Percentiles rank a stretch among this genome's conserved stretches.
Conservation (phyloP, 2,329 filamentous ascomycete genomes). For the Colletotrichum australisinense region DNA sequence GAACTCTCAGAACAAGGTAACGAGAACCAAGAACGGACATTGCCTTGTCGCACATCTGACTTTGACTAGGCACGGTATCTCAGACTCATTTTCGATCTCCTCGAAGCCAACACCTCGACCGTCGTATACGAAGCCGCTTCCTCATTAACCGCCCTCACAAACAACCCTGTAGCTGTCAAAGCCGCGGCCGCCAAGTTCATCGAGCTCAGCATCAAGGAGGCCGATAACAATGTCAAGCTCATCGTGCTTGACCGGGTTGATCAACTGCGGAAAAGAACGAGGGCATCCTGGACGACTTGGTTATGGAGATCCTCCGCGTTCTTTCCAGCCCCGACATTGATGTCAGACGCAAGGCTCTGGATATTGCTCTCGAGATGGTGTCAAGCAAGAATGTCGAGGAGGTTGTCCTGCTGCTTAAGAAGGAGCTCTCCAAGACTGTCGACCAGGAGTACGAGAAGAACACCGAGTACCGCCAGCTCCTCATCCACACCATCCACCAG, state of each 20-base stretch:
- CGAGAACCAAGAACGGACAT: slow-evolving; percentile 36
- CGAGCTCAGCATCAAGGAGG: slow-evolving; percentile 95
- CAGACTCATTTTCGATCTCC: slow-evolving; percentile 93
- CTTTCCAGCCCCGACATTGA: slow-evolving; percentile 96
- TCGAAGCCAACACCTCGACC: slow-evolving; percentile 92
- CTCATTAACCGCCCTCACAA: slow-evolving; percentile 91
- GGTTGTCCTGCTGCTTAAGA: slow-evolving; percentile 94
- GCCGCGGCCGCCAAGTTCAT: slow-evolving; percentile 96
- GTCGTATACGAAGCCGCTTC: slow-evolving; percentile 98
- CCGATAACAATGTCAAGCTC: slow-evolving; percentile 99
- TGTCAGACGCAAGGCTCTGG: slow-evolving; percentile 90
- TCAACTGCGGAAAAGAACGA: slow-evolving; percentile 88
- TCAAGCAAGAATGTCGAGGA: slow-evolving; percentile 99
- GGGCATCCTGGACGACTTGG: slow-evolving; percentile 90
- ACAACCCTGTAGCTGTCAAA: slow-evolving; percentile 97
- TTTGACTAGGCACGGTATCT: slow-evolving; percentile 81
- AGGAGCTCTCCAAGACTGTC: slow-evolving; percentile 96
- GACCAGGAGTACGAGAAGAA: slow-evolving; percentile 99
- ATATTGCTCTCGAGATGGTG: slow-evolving; percentile 95
- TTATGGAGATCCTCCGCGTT: slow-evolving; percentile 96
- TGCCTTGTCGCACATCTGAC: slow-evolving; percentile 3
- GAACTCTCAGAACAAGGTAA: slow-evolving; percentile 92
- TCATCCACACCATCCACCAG: slow-evolving; percentile 97
- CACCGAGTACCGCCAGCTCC: slow-evolving; percentile 90
- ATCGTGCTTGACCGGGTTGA: slow-evolving; percentile 97